These are phyloP conservation scores for Suhomyces sp. DNA, from an alignment of 805 yeast genomes.

Conservation along the genomic window DNA sequence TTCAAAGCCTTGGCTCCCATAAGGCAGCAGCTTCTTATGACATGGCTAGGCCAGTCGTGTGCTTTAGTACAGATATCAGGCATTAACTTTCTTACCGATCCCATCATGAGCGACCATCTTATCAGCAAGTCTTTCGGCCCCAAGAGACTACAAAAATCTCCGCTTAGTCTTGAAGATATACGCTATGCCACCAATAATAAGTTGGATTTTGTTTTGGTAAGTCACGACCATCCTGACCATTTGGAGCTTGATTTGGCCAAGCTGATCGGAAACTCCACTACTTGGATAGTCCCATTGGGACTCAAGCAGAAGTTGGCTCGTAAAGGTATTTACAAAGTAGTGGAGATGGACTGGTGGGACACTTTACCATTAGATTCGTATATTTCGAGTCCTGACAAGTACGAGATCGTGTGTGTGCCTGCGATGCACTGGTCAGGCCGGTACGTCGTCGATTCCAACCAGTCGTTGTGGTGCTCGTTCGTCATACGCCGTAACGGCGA, in stretches of 20 bases:
- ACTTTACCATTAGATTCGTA: slow-evolving; percentile 34
- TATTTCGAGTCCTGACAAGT: slow-evolving; percentile 45
- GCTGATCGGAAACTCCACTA: slow-evolving; percentile 50
- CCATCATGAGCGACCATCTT: slow-evolving; percentile 66
- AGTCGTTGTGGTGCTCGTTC: slow-evolving; percentile 87
- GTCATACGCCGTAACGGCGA: slow-evolving; percentile 61
- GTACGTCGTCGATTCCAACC: slow-evolving; percentile 72
- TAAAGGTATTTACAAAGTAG: slow-evolving; percentile 56
- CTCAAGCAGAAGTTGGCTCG: slow-evolving; percentile 56
- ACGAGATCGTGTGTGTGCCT: slow-evolving; percentile 85
- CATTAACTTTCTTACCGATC: slow-evolving; percentile 81
- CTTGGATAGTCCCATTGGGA: slow-evolving; percentile 90
- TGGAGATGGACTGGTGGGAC: slow-evolving; percentile 96
- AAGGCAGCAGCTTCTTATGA: slow-evolving; percentile 54
- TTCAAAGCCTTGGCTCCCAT: slow-evolving; percentile 18
- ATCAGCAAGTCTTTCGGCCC: slow-evolving; percentile 73
- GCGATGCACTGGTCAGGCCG: slow-evolving; percentile 98
- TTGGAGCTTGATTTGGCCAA: slow-evolving; percentile 62
- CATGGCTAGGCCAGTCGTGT: slow-evolving; percentile 96
- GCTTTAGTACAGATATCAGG: slow-evolving; percentile 68
- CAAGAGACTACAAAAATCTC: slow-evolving; percentile 74
- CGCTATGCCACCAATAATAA: slow-evolving; percentile 51
- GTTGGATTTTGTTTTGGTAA: slow-evolving; percentile 66
- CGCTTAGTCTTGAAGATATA: slow-evolving; percentile 60
- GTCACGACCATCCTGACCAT: slow-evolving; percentile 97